Evolutionary conservation across 1,284 basidiomycete species (phyloP), one percentile per base, ranked within the genome.

Genomic region (Agaricales sp.): DNA sequence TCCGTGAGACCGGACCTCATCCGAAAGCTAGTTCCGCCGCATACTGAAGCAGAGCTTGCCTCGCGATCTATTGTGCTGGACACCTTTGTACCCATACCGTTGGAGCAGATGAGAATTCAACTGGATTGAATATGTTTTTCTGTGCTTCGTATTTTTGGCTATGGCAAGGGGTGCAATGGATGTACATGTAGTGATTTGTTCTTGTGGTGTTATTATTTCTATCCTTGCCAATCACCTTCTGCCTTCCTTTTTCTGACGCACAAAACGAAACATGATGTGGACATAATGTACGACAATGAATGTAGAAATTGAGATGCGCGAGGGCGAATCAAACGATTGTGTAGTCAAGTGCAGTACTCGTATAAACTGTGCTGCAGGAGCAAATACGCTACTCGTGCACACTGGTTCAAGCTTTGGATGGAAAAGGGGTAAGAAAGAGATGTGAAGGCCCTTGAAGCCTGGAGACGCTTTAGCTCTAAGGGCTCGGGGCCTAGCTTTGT

Each of bases 1-100:
- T 97, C 93, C 44, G 86, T 96, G 57, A 86, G 94, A 58, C 95
- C 96, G 47, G 95, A 98, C 65, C 73, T 99, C 54, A 95, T 89
- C 67, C 80, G 82, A 58, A 82, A 85, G 67, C 81, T 99, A 45
- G 92, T 99, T 49, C 95, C 95, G 49, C 72, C 81, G 60, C 85
- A 93, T 67, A 87, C 82, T 65, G 91, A 97, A 76, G 70, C 82
- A 54, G 92, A 92, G 74, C 80, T 99, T 64, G 79, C 77, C 66
- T 82, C 80, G 57, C 82, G 87, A 64, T 84, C 83, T 47, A 92
- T 99, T 69, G 81, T 87, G 65, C 69, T 99, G 63, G 84, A 96
- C 66, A 82, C 80, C 60, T 97, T 98, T 74, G 84, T 84, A 65
- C 91, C 91, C 66, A 93, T 95, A 86, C 92, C 91, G 65, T 71